Evolutionary conservation across 192 early-diverging fungal genomes (phyloP).

Genomic region (Ambispora gerdemannii): DNA sequence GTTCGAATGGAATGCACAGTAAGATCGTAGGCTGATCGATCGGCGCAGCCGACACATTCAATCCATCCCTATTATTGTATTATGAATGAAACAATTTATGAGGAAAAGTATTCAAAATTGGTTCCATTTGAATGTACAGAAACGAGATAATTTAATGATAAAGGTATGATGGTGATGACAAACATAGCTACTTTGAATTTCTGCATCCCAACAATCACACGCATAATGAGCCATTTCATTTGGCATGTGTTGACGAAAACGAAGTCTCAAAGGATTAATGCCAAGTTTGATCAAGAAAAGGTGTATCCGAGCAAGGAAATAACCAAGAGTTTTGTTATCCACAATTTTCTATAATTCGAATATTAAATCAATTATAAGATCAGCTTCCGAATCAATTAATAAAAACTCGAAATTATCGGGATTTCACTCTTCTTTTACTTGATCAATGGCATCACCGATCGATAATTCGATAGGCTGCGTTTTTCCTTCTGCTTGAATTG

Average conservation of each 20-base stretch:
- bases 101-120: neutral
- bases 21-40: slow-evolving; percentile 97
- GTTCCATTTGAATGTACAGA: too few species aligned
- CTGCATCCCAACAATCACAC: slow-evolving; percentile 98
- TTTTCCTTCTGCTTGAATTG: slow-evolving; percentile 74
- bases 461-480: slow-evolving; percentile 66
- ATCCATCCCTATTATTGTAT: slow-evolving; percentile 96
- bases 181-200: slow-evolving; percentile 86
- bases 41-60: slow-evolving; percentile 99
- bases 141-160: slow-evolving; percentile 23
- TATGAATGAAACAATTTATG: neutral
- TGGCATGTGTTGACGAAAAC: slow-evolving; percentile 97
- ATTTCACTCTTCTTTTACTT: slow-evolving; percentile 41
- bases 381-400: too few species aligned
- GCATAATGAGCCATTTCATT: slow-evolving; percentile 99
- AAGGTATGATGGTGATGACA: slow-evolving; percentile 29
- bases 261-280: slow-evolving; percentile 77
- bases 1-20: slow-evolving; percentile 86
- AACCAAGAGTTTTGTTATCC: slow-evolving; percentile 98
- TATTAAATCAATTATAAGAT: too few species aligned
- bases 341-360: slow-evolving; percentile 81
- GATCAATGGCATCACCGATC: slow-evolving; percentile 89
- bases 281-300: slow-evolving; percentile 88
- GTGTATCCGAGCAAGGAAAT: slow-evolving; percentile 95
- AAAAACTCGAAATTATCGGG: too few species aligned